Conservation (phyloP, 768 basidiomycete genomes). For the Vararia minispora region DNA sequence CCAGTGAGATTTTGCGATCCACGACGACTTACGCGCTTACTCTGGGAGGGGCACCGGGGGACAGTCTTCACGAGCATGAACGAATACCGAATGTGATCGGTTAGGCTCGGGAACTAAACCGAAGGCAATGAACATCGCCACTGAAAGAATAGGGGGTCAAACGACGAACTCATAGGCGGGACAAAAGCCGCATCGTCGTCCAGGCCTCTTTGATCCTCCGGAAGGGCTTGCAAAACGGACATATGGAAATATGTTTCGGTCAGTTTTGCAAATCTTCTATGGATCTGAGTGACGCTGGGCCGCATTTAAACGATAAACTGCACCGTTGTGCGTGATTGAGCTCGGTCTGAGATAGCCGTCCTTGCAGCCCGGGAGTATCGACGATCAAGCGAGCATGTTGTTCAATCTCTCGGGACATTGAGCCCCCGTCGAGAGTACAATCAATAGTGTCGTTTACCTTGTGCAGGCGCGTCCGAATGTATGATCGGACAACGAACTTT, state of each 20-base stretch:
- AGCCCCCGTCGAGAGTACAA: slow-evolving; percentile 2
- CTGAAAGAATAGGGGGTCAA: background rate
- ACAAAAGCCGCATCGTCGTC: slow-evolving; percentile 65
- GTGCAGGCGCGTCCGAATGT: slow-evolving; percentile 73
- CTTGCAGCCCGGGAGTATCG: slow-evolving; percentile 58
- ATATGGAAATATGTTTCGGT: slow-evolving; percentile 67
- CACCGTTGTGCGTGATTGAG: slow-evolving; percentile 70
- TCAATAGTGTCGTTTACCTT: slow-evolving; percentile 49
- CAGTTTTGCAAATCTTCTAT: slow-evolving; percentile 59
- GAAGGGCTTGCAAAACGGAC: slow-evolving; percentile 78
- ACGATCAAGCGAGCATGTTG: slow-evolving; percentile 75
- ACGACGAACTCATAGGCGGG: slow-evolving; percentile 59
- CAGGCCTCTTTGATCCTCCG: slow-evolving; percentile 62
- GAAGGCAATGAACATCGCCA: slow-evolving; percentile 8
- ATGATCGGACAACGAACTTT: slow-evolving; percentile 85
- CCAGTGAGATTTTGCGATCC: background rate
- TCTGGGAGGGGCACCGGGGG: slow-evolving; percentile 57
- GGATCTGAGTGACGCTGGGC: background rate
- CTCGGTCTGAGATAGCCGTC: slow-evolving; percentile 74
- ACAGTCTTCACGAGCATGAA: slow-evolving; percentile 65
- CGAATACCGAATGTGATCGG: slow-evolving; percentile 66
- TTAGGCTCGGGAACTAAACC: slow-evolving; percentile 66
- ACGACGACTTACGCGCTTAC: slow-evolving; percentile 28
- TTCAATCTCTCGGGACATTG: slow-evolving; percentile 54
- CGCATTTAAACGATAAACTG: slow-evolving; percentile 11